Conservation (phyloP, 2,329 filamentous ascomycete genomes). For the Harringtonia lauricola region DNA sequence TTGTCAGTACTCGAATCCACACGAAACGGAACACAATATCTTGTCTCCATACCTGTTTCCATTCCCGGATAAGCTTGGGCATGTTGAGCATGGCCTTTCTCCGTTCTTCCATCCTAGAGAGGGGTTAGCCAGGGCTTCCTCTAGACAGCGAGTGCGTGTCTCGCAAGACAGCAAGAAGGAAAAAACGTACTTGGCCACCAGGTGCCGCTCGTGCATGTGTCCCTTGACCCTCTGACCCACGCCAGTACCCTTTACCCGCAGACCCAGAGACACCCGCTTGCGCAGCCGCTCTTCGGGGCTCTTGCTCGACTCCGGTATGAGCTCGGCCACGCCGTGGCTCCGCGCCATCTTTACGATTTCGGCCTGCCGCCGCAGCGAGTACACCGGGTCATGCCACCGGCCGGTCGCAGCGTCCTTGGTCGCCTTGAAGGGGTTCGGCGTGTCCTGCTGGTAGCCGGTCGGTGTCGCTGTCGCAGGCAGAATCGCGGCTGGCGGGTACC, state of each 20-base stretch:
- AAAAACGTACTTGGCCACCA: constrained; percentile 57
- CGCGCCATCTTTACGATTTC: constrained; percentile 80
- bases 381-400: constrained; percentile 73
- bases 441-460: constrained; percentile 42
- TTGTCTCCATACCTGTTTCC: constrained; percentile 65
- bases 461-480: constrained; percentile 29
- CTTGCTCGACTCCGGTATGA: constrained; percentile 70
- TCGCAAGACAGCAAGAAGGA: constrained; percentile 1
- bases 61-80: constrained; percentile 82
- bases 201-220: constrained; percentile 79
- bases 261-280: constrained; percentile 64
- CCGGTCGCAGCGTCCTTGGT: constrained; percentile 69
- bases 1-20: constrained; percentile 20
- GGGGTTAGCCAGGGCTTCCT: neutral
- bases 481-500: constrained; percentile 66
- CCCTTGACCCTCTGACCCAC: constrained; percentile 91
- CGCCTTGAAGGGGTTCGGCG: constrained; percentile 71
- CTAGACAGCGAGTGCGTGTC: no score
- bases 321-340: constrained; percentile 66
- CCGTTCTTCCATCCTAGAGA: constrained; percentile 66
- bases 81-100: constrained; percentile 90
- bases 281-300: constrained; percentile 59
- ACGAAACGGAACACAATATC: neutral
- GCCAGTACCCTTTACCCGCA: constrained; percentile 86
- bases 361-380: constrained; percentile 78